A percentile compares a stretch with the other conserved stretches of the same genome.
Conservation (phyloP, 208 protist species). For the Crithidia thermophila region DNA sequence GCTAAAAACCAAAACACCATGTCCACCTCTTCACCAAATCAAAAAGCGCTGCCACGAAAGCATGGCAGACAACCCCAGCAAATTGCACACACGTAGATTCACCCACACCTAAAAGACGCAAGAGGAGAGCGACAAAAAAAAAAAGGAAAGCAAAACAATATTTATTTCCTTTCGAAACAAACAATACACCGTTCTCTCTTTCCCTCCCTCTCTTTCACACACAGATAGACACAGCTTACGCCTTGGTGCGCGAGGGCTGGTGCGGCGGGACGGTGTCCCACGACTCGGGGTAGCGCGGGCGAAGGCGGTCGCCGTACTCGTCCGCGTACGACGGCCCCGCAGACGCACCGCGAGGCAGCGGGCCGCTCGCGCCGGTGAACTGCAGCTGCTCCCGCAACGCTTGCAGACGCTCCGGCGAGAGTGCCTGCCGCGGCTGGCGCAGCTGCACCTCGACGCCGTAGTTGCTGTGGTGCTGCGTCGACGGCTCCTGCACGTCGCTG, state of each 20-base stretch:
- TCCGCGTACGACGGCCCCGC: constrained; percentile 38
- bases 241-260: constrained; percentile 65
- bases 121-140: too few species aligned
- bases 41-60: too few species aligned
- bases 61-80: too few species aligned
- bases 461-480: constrained; percentile 28
- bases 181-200: neutral
- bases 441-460: constrained; percentile 45
- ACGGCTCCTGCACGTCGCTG: constrained; percentile 18
- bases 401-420: constrained; percentile 53
- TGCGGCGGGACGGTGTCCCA: constrained; percentile 90
- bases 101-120: too few species aligned
- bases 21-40: too few species aligned
- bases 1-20: too few species aligned
- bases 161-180: neutral
- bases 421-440: constrained; percentile 36
- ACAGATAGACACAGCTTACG: constrained; percentile 7
- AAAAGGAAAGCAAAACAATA: neutral
- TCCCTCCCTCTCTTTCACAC: constrained; percentile 7
- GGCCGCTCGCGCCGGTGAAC: constrained; percentile 31
- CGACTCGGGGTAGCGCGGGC: constrained; percentile 82
- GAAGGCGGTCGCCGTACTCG: constrained; percentile 74
- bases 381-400: constrained; percentile 63
- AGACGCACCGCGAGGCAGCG: neutral
- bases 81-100: too few species aligned